Evolutionary conservation across 495 filamentous ascomycete genomes (phyloP).

Genomic region (Penicillium canariense): DNA sequence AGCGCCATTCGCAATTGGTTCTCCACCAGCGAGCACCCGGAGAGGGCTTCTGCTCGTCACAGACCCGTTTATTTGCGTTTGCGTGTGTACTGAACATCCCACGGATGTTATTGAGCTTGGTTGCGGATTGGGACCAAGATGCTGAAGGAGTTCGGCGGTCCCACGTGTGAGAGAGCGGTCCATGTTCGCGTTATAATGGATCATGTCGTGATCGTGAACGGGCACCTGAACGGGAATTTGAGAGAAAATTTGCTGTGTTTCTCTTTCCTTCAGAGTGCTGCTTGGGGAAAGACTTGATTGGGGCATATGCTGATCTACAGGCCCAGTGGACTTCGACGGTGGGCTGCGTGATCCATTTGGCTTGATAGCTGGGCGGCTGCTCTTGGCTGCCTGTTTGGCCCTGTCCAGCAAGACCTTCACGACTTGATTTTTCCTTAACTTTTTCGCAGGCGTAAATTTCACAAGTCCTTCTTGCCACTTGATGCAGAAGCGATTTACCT

Average conservation of each 20-base stretch:
- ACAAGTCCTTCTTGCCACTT: conserved; percentile 24
- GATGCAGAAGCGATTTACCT: conserved; percentile 36
- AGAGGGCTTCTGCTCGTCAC: background rate
- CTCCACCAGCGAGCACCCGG: background rate
- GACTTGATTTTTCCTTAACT: conserved; percentile 15
- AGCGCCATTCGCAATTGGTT: background rate
- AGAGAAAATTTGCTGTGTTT: conserved; percentile 19
- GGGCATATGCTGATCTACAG: background rate
- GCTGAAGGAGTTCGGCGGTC: conserved; percentile 9
- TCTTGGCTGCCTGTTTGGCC: conserved; percentile 6
- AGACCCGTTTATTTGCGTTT: background rate
- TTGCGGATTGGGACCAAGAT: conserved; percentile 1
- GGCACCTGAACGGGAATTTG: conserved; percentile 4
- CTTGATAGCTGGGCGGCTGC: background rate
- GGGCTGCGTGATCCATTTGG: background rate
- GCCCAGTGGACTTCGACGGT: background rate
- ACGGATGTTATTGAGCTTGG: background rate
- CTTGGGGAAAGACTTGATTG: background rate
- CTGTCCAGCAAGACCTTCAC: conserved; percentile 20
- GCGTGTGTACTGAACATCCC: background rate
- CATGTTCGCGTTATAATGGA: background rate
- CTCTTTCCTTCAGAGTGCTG: background rate
- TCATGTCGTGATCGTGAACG: background rate
- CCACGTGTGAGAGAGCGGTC: background rate
- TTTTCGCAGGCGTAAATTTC: conserved; percentile 17